Evolutionary conservation across 768 basidiomycete species (phyloP), one percentile per base, ranked within the genome.

Genomic region (Boletus fagicola): DNA sequence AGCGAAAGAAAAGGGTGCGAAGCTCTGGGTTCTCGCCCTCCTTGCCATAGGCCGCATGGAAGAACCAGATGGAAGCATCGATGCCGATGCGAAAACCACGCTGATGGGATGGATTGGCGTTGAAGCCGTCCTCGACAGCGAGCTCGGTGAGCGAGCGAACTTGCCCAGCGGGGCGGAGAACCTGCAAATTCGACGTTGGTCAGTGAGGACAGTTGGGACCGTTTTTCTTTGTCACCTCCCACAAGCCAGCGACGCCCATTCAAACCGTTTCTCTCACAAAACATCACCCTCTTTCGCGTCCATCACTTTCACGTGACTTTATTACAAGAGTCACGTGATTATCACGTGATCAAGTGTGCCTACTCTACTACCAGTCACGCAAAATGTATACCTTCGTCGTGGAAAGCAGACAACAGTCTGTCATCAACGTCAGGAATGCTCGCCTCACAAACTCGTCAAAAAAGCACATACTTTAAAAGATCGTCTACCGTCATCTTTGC

Each of bases 401-500:
- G 87, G 69, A 90, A 89, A 9, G 86, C 83, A 28, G 85, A 80
- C n/a, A 90, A 65, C 22, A 90, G 65, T 71, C 88, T 90, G 33
- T 35, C 38, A 10, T 10, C 15, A 4, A 24, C 12, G 31, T 64
- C 28, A 68, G 51, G 13, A 42, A 35, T 20, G 4, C 2, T 39
- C 24, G 4, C 12, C 22, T 33, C 33, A 11, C 12, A 13, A 24
- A n/a, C 13, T 62, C n/a, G 66, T 43, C 9, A 53, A 22, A 35
- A 47, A 35, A 31, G 11, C 24, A 75, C 87, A 53, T 66, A 93
- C 92, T 89, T 94, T 38, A 98, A 76, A 24, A 98, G 77, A 69
- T 96, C 95, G 62, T 96, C 90, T 12, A 97, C 80, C 56, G 88
- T 85, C 94, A 98, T 95, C 73, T 98, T 98, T 2, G 93, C 84